phyloP scores from a whole-genome alignment of 1,284 basidiomycete species.

The Chalciporus piperatoides region DNA sequence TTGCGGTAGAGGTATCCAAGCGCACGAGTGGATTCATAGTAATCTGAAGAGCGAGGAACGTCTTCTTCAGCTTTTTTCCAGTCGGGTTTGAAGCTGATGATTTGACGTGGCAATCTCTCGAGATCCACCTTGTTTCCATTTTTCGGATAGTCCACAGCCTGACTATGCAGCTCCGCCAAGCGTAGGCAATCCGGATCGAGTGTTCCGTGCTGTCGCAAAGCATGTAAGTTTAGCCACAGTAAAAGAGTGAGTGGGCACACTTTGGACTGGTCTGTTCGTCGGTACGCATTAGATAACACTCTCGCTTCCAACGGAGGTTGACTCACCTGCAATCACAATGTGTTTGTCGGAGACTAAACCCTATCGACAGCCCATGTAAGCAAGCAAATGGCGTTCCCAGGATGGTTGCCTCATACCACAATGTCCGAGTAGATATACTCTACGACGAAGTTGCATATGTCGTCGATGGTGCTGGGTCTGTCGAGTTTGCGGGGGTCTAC shows the following conservation, averaged over 20 bases:
- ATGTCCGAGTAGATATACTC: conserved; percentile 81
- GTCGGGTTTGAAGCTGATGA: conserved; percentile 66
- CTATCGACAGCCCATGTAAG: conserved; percentile 34
- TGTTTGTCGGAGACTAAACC: conserved; percentile 67
- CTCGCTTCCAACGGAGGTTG: background rate
- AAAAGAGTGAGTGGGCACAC: conserved; percentile 32
- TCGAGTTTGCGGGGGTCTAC: conserved; percentile 43
- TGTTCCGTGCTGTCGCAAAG: conserved; percentile 51
- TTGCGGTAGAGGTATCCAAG: conserved; percentile 65
- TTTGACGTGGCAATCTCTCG: conserved; percentile 40
- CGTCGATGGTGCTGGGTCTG: conserved; percentile 60
- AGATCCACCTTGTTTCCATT: conserved; percentile 64
- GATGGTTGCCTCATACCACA: conserved; percentile 40
- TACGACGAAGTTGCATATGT: conserved; percentile 79
- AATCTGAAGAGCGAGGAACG: conserved; percentile 54
- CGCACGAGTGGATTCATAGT: conserved; percentile 65
- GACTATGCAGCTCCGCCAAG: conserved; percentile 62
- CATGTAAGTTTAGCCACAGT: conserved; percentile 1
- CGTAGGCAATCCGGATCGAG: conserved; percentile 58
- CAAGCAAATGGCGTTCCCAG: background rate
- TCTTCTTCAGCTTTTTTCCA: conserved; percentile 69
- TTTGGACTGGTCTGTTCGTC: conserved; percentile 57
- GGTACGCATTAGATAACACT: background rate
- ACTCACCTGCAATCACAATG: conserved; percentile 62
- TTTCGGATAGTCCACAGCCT: conserved; percentile 74